Evolutionary conservation across 2,329 filamentous ascomycete species (phyloP).

Genomic region (Grosmannia clavigera): DNA sequence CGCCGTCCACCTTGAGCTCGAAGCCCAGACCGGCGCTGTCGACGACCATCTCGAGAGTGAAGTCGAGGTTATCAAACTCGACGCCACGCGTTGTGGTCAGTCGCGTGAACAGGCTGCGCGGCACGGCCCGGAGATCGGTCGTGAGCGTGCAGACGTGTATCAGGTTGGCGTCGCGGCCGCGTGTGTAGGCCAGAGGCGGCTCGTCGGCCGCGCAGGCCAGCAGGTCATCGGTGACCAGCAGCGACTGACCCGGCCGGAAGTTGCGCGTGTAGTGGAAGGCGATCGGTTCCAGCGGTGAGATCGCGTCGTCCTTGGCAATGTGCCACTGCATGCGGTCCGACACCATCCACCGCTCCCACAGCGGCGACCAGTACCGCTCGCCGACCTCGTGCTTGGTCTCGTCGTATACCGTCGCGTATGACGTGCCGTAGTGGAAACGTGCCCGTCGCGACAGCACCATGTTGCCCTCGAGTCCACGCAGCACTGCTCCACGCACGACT

Average conservation of each 20-base stretch:
- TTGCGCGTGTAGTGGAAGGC: constrained; percentile 80
- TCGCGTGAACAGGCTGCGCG: constrained; percentile 58
- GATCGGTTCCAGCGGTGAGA: constrained; percentile 61
- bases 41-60: constrained; percentile 72
- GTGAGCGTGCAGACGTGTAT: constrained; percentile 62
- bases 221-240: constrained; percentile 68
- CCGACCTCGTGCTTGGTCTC: constrained; percentile 59
- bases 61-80: constrained; percentile 73
- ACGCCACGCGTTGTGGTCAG: constrained; percentile 68
- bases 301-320: constrained; percentile 64
- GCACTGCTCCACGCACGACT: constrained; percentile 63
- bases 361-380: constrained; percentile 66
- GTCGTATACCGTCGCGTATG: constrained; percentile 71
- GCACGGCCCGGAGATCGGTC: constrained; percentile 68
- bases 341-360: constrained; percentile 78
- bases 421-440: constrained; percentile 68
- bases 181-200: constrained; percentile 46
- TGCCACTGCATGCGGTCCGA: constrained; percentile 78
- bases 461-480: constrained; percentile 63
- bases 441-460: constrained; percentile 67
- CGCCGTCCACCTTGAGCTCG: constrained; percentile 66
- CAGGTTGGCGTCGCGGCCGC: constrained; percentile 31
- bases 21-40: constrained; percentile 66
- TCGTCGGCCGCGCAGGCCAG: constrained; percentile 62
- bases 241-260: constrained; percentile 65